Evolutionary conservation across 2,329 filamentous ascomycete genomes (phyloP).

Genomic region (Neurospora sp.): DNA sequence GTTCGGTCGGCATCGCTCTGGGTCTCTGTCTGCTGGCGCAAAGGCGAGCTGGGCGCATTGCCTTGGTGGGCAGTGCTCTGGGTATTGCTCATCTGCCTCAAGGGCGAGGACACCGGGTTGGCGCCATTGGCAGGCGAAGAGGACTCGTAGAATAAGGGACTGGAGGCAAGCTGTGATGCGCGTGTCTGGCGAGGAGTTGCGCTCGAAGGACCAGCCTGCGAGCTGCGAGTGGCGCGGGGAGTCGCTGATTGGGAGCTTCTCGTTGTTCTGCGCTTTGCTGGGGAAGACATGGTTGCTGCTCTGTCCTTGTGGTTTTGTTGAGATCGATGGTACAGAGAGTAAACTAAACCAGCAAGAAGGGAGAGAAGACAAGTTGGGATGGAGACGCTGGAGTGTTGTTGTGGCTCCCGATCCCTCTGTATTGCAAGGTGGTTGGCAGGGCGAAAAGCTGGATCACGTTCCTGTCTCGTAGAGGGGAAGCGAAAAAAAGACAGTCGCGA

Average conservation of each 20-base stretch:
- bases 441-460: background rate
- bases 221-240: conserved; percentile 25
- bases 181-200: conserved; percentile 36
- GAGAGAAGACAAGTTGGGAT: conserved; percentile 6
- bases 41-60: conserved; percentile 45
- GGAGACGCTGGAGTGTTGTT: background rate
- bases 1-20: conserved; percentile 56
- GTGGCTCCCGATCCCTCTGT: background rate
- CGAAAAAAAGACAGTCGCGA: conserved; percentile 13
- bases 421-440: background rate
- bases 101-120: conserved; percentile 35
- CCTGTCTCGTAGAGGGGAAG: conserved; percentile 2
- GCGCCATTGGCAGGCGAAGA: conserved; percentile 31
- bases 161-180: conserved; percentile 53
- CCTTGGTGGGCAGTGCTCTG: conserved; percentile 35
- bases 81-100: conserved; percentile 46
- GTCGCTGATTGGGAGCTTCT: conserved; percentile 45
- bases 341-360: background rate
- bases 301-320: background rate
- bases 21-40: conserved; percentile 48
- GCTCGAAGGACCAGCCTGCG: conserved; percentile 20
- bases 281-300: conserved; percentile 46
- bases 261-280: conserved; percentile 41
- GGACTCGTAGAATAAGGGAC: conserved; percentile 65
- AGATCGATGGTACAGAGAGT: background rate